phyloP scores from a whole-genome alignment of 2,329 filamentous ascomycete genomes.

The Anthostomella pinea region DNA sequence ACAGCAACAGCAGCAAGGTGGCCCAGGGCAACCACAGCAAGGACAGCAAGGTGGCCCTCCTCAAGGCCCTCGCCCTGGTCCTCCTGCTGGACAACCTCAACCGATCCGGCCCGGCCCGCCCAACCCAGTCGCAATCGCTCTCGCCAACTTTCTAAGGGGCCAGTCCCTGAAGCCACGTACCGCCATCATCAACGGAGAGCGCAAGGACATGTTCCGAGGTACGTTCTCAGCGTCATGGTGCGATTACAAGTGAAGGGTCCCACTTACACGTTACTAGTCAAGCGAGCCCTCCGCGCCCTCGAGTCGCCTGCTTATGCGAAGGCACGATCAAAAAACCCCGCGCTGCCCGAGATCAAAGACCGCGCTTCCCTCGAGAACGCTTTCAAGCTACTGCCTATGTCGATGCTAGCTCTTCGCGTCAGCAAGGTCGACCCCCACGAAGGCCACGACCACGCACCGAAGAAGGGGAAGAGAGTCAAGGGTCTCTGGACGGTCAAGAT shows the following conservation, averaged over 20 bases:
- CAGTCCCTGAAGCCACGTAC: constrained; percentile 88
- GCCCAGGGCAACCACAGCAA: constrained; percentile 32
- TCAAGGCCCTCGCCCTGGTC: constrained; percentile 33
- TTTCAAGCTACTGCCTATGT: constrained; percentile 93
- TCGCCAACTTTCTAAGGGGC: constrained; percentile 80
- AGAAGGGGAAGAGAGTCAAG: constrained; percentile 86
- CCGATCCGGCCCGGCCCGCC: constrained; percentile 76
- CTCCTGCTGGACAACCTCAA: constrained; percentile 48
- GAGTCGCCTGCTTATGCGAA: constrained; percentile 88
- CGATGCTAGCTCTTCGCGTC: constrained; percentile 88
- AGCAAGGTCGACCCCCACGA: constrained; percentile 75
- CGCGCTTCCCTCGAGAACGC: constrained; percentile 85
- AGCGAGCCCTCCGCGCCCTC: constrained; percentile 88
- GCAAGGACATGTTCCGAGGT: constrained; percentile 98
- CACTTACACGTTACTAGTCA: constrained; percentile 57
- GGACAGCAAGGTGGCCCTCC: constrained; percentile 30
- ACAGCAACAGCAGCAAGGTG: constrained; percentile 40
- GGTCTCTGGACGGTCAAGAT: constrained; percentile 95
- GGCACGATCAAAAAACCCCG: constrained; percentile 82
- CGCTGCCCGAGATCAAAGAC: constrained; percentile 84
- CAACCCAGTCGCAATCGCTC: constrained; percentile 81
- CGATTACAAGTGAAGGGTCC: constrained; percentile 12
- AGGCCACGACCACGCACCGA: constrained; percentile 67
- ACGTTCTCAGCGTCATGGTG: constrained; percentile 21
- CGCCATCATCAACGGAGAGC: constrained; percentile 90